Conservation (phyloP, 1,139 yeast genomes). For the Geotrichum fermentans region DNA sequence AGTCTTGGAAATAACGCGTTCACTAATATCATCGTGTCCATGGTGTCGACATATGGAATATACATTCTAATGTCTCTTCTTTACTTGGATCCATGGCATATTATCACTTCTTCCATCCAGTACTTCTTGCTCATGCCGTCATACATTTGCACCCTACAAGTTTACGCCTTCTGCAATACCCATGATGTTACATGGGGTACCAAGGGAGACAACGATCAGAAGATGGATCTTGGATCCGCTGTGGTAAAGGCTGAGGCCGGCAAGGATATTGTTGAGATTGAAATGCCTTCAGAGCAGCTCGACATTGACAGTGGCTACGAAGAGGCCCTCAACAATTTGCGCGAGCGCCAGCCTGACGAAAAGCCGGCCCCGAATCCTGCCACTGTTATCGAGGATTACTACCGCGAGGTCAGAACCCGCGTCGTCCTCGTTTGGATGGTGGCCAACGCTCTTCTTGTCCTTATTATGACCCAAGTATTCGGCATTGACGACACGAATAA, state of each 20-base stretch:
- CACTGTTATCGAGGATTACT: slow-evolving; percentile 54
- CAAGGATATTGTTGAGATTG: slow-evolving; percentile 65
- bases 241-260: slow-evolving; percentile 53
- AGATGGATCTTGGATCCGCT: slow-evolving; percentile 62
- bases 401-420: slow-evolving; percentile 87
- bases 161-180: slow-evolving; percentile 90
- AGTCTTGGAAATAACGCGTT: slow-evolving; percentile 47
- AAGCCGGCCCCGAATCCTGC: slow-evolving; percentile 7
- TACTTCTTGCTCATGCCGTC: slow-evolving; percentile 84
- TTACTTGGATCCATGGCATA: slow-evolving; percentile 93
- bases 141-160: slow-evolving; percentile 83
- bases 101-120: slow-evolving; percentile 75
- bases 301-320: slow-evolving; percentile 86
- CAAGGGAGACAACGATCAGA: slow-evolving; percentile 79
- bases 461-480: slow-evolving; percentile 86
- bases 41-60: slow-evolving; percentile 82
- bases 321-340: slow-evolving; percentile 65
- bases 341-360: slow-evolving; percentile 61
- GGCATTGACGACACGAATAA: slow-evolving; percentile 61
- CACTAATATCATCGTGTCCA: slow-evolving; percentile 72
- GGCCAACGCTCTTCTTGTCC: slow-evolving; percentile 67
- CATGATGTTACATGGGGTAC: slow-evolving; percentile 98
- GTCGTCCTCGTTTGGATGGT: slow-evolving; percentile 93
- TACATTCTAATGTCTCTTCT: slow-evolving; percentile 72
- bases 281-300: slow-evolving; percentile 82